A percentile compares a stretch with the other conserved stretches of the same genome.
phyloP scores from a whole-genome alignment of 2,329 filamentous ascomycete species.

The Aspergillus vadensis region DNA sequence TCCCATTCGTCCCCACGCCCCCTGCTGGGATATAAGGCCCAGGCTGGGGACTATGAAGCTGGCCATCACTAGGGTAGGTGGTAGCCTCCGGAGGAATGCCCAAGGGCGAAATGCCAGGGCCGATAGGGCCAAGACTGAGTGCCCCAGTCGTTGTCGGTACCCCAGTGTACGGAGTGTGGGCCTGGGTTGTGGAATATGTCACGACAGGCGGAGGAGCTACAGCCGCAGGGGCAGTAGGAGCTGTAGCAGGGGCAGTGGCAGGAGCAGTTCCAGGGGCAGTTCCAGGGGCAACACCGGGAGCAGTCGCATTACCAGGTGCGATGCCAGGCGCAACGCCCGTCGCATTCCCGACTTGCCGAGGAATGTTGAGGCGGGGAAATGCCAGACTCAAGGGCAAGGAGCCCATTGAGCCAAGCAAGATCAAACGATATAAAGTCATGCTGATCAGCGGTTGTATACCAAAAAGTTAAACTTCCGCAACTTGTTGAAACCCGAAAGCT shows the following conservation, averaged over 20 bases:
- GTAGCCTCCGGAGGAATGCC: conserved; percentile 64
- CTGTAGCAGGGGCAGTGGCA: background rate
- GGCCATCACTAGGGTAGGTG: conserved; percentile 71
- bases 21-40: conserved; percentile 72
- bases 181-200: conserved; percentile 3
- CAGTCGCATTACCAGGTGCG: background rate
- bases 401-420: conserved; percentile 2
- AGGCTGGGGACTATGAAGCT: conserved; percentile 67
- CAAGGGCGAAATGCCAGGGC: conserved; percentile 58
- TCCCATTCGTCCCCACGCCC: conserved; percentile 77
- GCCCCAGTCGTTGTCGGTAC: conserved; percentile 71
- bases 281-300: background rate
- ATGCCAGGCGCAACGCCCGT: background rate
- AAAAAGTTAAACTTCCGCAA: background rate
- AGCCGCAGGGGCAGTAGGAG: background rate
- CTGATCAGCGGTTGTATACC: background rate
- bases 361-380: background rate
- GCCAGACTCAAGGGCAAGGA: conserved; percentile 3
- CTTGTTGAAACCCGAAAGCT: background rate
- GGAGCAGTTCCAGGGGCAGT: background rate
- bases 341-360: background rate
- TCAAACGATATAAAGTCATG: background rate
- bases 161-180: conserved; percentile 69
- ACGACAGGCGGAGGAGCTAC: conserved; percentile 5
- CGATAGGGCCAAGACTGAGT: conserved; percentile 53